Base-by-base conservation (phyloP, 2,329 filamentous ascomycete genomes). In the Cadophora gregata region DNA sequence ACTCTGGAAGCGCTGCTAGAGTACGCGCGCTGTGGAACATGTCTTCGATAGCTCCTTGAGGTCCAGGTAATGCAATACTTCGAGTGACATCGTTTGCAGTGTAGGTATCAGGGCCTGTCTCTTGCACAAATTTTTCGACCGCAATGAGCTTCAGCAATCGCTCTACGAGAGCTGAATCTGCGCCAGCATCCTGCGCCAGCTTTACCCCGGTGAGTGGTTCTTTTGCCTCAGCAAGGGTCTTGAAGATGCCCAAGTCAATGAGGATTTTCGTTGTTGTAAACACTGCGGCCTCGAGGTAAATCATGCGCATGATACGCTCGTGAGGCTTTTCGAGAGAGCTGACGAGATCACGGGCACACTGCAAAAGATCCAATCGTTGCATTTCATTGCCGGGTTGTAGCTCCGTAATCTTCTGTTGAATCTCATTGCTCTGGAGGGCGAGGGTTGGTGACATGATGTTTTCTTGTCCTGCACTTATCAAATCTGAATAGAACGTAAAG, bases 81-180 rank as follows among this genome's bases (percentile, higher is more conserved):
- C 19, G 19, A 47, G 42, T 47, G 19, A 47, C 21, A n/a, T 47
- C 42, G 42, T 47, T 47, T 4, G 42, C 42, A 9, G 29, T 58
- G 29, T 58, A 58, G 9, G 53, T 36, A 21, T 58, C 53, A 1
- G 53, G 53, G 6, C 29, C 53, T 4, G 21, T 58, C n/a, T 58
- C 53, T 1, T 58, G 29, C 29, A 58, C 53, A 16, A 58, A 58
- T 19, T 33, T 33, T 29, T 58, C 53, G n/a, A 36, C 33, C 3
- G 53, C 53, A 33, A 58, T 21, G 53, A 33, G 53, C 53, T 58
- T 58, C 19, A 58, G 53, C 19, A 58, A 29, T n/a, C 53, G 53
- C 29, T 58, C 53, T 14, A 58, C 24, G 19, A 58, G 53, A 58
- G 29, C 19, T 16, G n/a, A 10, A 36, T 58, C 53, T 38, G 53